Evolutionary conservation across 768 basidiomycete species (phyloP).

Genomic region (Termitomyces sp.): DNA sequence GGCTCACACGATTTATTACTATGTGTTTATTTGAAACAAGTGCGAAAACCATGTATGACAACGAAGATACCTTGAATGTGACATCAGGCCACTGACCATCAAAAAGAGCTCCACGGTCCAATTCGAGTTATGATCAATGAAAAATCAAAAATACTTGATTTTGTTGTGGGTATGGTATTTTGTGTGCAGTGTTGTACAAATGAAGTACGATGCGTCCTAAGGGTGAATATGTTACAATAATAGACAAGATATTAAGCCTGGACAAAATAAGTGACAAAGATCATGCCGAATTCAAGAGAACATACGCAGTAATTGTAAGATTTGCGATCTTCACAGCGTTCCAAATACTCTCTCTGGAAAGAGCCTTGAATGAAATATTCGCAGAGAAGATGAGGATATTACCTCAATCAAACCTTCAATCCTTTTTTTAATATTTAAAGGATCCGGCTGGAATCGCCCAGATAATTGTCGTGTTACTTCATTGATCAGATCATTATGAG

Average conservation of each 20-base stretch:
- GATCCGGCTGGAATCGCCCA: constrained; percentile 81
- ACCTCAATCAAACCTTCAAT: constrained; percentile 95
- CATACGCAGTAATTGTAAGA: constrained; percentile 78
- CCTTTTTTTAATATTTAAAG: constrained; percentile 84
- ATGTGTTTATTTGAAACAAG: neutral
- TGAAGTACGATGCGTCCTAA: constrained; percentile 5
- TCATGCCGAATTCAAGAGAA: neutral
- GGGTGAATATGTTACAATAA: constrained; percentile 5
- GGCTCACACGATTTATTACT: neutral
- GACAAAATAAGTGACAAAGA: neutral
- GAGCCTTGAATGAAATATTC: neutral
- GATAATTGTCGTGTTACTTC: constrained; percentile 88
- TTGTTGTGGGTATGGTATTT: neutral
- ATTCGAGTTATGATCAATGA: neutral
- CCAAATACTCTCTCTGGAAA: constrained; percentile 85
- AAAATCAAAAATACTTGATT: neutral
- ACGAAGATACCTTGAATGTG: neutral
- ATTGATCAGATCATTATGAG: constrained; percentile 82
- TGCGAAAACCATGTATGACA: neutral
- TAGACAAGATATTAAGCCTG: constrained; percentile 15
- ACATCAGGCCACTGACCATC: neutral
- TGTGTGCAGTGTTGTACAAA: constrained; percentile 4
- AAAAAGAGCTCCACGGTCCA: neutral
- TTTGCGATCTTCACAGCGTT: constrained; percentile 81
- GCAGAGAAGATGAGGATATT: constrained; percentile 15